These are phyloP conservation scores for Fusarium oxysporum DNA, from an alignment of 2,329 filamentous ascomycete species.

Conservation along the genomic window DNA sequence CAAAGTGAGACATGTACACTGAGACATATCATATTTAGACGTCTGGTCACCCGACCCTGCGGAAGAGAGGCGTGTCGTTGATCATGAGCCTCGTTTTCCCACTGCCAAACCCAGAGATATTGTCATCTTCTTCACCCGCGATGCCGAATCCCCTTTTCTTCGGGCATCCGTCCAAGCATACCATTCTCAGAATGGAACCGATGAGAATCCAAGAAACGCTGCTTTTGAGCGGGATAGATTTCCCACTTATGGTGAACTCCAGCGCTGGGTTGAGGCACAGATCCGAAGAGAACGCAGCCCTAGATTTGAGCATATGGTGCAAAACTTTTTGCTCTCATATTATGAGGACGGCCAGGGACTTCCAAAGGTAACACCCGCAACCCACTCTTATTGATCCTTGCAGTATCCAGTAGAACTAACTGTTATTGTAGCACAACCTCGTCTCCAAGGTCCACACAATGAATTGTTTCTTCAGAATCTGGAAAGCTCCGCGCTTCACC, in stretches of 20 bases:
- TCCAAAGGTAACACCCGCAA: constrained; percentile 52
- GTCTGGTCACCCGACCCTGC: constrained; percentile 52
- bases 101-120: constrained; percentile 53
- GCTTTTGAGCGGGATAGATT: constrained; percentile 54
- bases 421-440: constrained; percentile 52
- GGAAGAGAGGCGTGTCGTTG: constrained; percentile 51
- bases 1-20: constrained; percentile 42
- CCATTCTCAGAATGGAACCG: constrained; percentile 47
- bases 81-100: constrained; percentile 51
- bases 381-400: neutral
- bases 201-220: constrained; percentile 51
- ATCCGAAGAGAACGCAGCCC: constrained; percentile 50
- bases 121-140: constrained; percentile 51
- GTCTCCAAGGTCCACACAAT: constrained; percentile 59
- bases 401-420: constrained; percentile 31
- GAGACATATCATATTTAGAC: constrained; percentile 48
- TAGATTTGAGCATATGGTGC: constrained; percentile 51
- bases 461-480: constrained; percentile 64
- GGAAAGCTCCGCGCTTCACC: constrained; percentile 57
- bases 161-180: constrained; percentile 55
- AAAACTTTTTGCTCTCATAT: constrained; percentile 54
- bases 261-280: constrained; percentile 54
- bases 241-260: constrained; percentile 51
- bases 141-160: constrained; percentile 53
- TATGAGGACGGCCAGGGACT: constrained; percentile 51